Conservation (phyloP, 805 yeast genomes). For the Saccharomycopsis microspora region DNA sequence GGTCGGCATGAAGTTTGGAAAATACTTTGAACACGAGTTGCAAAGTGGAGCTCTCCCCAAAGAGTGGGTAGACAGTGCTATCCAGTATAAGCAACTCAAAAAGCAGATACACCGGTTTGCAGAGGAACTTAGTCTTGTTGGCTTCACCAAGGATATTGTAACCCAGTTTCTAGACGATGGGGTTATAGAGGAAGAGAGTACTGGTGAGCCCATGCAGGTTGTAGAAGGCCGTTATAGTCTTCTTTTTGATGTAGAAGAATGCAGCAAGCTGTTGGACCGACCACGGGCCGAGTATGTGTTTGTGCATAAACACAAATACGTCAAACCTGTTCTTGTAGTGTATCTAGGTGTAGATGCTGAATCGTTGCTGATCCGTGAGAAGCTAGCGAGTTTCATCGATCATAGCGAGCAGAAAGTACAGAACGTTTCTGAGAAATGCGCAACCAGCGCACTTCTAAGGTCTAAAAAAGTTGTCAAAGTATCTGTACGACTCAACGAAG, state of each 20-base stretch:
- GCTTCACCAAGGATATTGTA: conserved; percentile 37
- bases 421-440: neutral
- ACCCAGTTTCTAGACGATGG: conserved; percentile 6
- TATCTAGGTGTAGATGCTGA: neutral
- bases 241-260: neutral
- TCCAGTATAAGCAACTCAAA: conserved; percentile 61
- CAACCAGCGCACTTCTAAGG: conserved; percentile 16
- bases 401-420: conserved; percentile 6
- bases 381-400: conserved; percentile 7
- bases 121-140: conserved; percentile 46
- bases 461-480: conserved; percentile 15
- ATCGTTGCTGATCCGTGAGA: conserved; percentile 7
- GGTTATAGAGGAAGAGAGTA: conserved; percentile 5
- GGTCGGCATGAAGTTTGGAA: conserved; percentile 59
- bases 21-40: conserved; percentile 52
- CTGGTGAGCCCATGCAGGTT: conserved; percentile 16
- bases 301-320: neutral
- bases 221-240: neutral
- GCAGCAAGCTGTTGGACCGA: neutral
- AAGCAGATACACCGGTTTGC: conserved; percentile 59
- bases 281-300: neutral
- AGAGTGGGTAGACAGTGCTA: conserved; percentile 59
- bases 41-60: conserved; percentile 50
- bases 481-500: conserved; percentile 38
- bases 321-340: neutral